Base-by-base conservation (phyloP, 169 alveolate genomes). In the Cryptosporidium sp. region DNA sequence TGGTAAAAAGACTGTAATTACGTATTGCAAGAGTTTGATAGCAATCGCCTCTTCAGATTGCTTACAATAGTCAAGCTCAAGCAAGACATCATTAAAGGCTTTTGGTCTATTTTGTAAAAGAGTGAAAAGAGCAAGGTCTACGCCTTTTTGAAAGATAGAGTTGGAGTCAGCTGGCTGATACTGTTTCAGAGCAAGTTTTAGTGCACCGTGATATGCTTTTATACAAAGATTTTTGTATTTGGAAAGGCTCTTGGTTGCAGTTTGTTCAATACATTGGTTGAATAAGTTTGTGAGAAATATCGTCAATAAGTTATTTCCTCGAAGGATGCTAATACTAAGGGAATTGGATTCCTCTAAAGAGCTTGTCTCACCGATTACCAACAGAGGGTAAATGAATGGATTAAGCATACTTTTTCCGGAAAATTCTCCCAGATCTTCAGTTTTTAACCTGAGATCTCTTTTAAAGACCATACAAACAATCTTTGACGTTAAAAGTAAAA, bases 21-120 rank as follows among this genome's bases (percentile, higher is more conserved):
- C 39, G 29, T 80, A 80, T 23, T 80, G 80, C 9, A 80, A 10
- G 10, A 80, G 70, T 39, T 80, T 80, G 2, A 80, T 29, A 14
- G 69, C 89, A 16, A 80, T 80, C 9, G 75, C 71, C 68, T 80
- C 89, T 26, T 80, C 89, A 8, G 80, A 41, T 9, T 59, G 89
- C 35, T 65, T 41, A 45, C 89, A 80, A 55, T 80, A 80, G 62
- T 80, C 75, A 7, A 80, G 33, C 31, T 80, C 75, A 43, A 80
- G 41, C 39, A 80, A 37, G 3, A 80, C 16, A 21, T 80, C 89
- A 14, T 67, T 70, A 37, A 80, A 80, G 4, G 80, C 35, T 21
- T 41, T 62, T 48, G 75, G 75, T 26, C 89, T 50, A 26, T 43
- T 62, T 37, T 41, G 41, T 23, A 80, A 12, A 41, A 80, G 75